Conservation (phyloP, 768 basidiomycete species). For the Tricholoma matsutake region DNA sequence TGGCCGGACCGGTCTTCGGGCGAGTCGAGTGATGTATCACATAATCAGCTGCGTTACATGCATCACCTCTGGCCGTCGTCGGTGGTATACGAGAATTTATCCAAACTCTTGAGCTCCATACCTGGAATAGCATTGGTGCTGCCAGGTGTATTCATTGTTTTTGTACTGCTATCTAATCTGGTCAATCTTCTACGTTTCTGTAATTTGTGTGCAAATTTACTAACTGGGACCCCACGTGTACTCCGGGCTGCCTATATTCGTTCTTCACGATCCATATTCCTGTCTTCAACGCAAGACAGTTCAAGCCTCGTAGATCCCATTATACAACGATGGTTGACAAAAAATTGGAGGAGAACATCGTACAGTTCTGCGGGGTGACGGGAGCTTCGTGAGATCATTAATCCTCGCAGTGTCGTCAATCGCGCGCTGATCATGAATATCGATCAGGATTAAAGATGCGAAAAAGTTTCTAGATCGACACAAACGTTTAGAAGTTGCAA, state of each 20-base stretch:
- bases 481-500: conserved; percentile 66
- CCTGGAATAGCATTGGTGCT: conserved; percentile 6
- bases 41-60: conserved; percentile 4
- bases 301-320: conserved; percentile 5
- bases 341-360: conserved; percentile 47
- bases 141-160: conserved; percentile 3
- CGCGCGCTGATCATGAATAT: conserved; percentile 23
- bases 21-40: neutral
- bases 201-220: neutral
- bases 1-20: neutral
- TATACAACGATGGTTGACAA: conserved; percentile 33
- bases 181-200: conserved; percentile 10
- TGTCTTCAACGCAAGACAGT: conserved; percentile 7
- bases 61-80: neutral
- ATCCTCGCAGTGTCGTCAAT: conserved; percentile 12
- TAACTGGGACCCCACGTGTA: conserved; percentile 6
- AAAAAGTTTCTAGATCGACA: conserved; percentile 67
- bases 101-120: conserved; percentile 12
- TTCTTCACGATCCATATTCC: neutral
- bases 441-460: conserved; percentile 52
- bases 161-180: conserved; percentile 4
- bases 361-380: conserved; percentile 65
- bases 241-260: neutral
- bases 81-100: conserved; percentile 1
- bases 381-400: conserved; percentile 58